Percentiles rank a stretch among this genome's conserved stretches.
Conservation (phyloP, 129 eudicot genomes). For the Flaveria linearis region DNA sequence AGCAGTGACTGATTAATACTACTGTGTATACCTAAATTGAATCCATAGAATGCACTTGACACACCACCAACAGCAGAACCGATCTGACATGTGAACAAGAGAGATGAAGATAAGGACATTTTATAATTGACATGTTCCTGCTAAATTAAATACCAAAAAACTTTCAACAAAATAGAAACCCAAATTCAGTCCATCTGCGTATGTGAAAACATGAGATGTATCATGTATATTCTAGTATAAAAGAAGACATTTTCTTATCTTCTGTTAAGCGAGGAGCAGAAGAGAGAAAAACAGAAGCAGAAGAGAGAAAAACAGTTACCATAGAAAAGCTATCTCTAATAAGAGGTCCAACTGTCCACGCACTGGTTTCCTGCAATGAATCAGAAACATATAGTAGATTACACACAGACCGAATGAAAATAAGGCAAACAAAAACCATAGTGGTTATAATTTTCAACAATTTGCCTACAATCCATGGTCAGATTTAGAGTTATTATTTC, state of each 20-base stretch:
- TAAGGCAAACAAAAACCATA: not conserved
- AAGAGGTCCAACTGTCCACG: conserved; percentile 85
- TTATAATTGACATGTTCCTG: not conserved
- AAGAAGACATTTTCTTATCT: not conserved
- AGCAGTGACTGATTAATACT: not conserved
- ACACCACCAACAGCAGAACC: conserved; percentile 96
- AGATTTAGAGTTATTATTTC: not conserved
- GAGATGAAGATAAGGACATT: not conserved
- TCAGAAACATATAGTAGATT: not conserved
- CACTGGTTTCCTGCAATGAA: conserved; percentile 71
- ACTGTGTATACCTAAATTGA: conserved; percentile 56
- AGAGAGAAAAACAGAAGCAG: not conserved
- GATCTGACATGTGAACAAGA: conserved; percentile 45
- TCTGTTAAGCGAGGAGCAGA: not conserved
- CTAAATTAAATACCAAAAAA: not conserved
- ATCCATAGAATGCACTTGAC: conserved; percentile 81
- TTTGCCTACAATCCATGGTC: conserved; percentile 19
- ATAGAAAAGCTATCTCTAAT: conserved; percentile 86
- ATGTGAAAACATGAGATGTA: not conserved
- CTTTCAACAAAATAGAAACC: not conserved
- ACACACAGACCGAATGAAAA: not conserved
- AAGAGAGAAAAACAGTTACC: conserved; percentile 40
- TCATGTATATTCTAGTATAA: not conserved
- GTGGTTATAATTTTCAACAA: not conserved
- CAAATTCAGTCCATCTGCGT: not conserved